phyloP scores from a whole-genome alignment of 805 yeast species.

The Saturnispora quitensis region DNA sequence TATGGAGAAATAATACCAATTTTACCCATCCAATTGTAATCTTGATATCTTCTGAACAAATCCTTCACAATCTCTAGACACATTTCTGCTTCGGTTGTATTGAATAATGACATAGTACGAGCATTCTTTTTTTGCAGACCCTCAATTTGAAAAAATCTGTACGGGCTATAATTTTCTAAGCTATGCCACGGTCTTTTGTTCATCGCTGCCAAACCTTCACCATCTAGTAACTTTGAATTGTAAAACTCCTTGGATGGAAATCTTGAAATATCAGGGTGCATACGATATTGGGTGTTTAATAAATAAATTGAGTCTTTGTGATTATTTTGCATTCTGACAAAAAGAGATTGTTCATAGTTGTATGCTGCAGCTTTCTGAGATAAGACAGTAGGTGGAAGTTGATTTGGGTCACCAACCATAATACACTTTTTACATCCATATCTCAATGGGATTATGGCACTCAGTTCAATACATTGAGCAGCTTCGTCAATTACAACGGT shows the following conservation, averaged over 20 bases:
- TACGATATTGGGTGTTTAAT: conserved; percentile 88
- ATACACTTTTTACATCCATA: conserved; percentile 87
- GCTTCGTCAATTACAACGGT: conserved; percentile 96
- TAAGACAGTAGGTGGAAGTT: conserved; percentile 91
- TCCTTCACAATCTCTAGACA: conserved; percentile 59
- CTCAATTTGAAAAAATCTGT: conserved; percentile 62
- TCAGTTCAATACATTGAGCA: conserved; percentile 90
- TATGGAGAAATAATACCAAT: conserved; percentile 94
- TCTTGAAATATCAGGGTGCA: conserved; percentile 86
- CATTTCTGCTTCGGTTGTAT: conserved; percentile 59
- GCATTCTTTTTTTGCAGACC: conserved; percentile 59
- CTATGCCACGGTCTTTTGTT: conserved; percentile 74
- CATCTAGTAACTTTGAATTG: conserved; percentile 62
- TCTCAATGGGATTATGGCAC: conserved; percentile 83
- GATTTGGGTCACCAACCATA: conserved; percentile 98
- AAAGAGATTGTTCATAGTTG: conserved; percentile 83
- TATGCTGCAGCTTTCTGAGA: conserved; percentile 77
- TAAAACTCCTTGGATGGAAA: conserved; percentile 88
- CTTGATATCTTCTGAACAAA: conserved; percentile 41
- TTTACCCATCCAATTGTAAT: conserved; percentile 51
- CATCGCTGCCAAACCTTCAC: conserved; percentile 53
- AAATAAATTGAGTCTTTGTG: conserved; percentile 54
- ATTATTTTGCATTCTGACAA: conserved; percentile 82
- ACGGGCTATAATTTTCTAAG: conserved; percentile 52
- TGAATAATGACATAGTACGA: conserved; percentile 61